Evolutionary conservation across 768 basidiomycete species (phyloP), one percentile per base, ranked within the genome.

Genomic region (Tulasnella sp.): DNA sequence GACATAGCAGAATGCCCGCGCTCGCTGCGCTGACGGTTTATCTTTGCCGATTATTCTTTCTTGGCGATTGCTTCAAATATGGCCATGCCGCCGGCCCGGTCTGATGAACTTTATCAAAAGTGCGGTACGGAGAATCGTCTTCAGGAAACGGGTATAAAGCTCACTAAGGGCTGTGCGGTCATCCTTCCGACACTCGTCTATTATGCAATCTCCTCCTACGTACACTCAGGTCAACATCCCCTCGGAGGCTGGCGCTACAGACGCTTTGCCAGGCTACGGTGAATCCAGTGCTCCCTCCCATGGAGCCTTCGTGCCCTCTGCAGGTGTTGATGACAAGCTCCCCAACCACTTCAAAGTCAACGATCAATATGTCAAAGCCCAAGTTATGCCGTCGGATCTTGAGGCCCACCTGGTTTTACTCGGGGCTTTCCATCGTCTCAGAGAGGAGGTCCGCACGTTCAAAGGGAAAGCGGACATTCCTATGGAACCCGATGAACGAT

Each of bases 401-500:
- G 41, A 77, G 22, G 81, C 82, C 3, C 82, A 83, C 54, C 75
- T 83, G 9, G 28, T 44, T 22, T 75, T 83, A 14, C 81, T 82
- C 1, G 79, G 69, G 14, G 82, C 83, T 11, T 84, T 84, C 72
- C 60, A 80, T 37, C 20, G 41, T 0, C 75, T 83, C 1, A 75
- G 37, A 12, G 80, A 83, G 28, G 76, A 81, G 46, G 76, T 81
- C 37, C 37, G 31, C 16, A 48, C 40, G n/a, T 28, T 41, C 18
- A 78, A 78, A 18, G 77, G 77, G 11, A 18, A n/a, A 28, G 1
- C 42, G 11, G 22, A 44, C 2, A 58, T 58, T 0, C 18, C 60
- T 3, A 50, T 83, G 40, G 82, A 79, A 8, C 76, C 81, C 6
- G 82, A 82, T 22, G 83, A 82, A 1, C 20, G 74, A 22, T 84